These are phyloP conservation scores for Rhizopogon rudus DNA, from an alignment of 768 basidiomycete genomes.

Conservation along the genomic window DNA sequence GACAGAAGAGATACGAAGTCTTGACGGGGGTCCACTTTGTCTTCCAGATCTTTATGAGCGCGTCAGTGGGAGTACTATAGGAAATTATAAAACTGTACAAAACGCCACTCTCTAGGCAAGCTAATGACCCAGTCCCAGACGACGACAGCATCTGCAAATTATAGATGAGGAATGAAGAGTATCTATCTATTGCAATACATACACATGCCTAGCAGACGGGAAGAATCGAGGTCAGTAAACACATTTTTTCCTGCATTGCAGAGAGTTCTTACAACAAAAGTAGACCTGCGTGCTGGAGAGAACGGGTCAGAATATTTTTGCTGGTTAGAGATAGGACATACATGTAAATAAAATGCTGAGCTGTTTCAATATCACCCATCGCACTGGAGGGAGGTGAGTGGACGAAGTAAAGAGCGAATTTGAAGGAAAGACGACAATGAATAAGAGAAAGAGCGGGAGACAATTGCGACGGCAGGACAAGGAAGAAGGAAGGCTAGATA, in stretches of 20 bases:
- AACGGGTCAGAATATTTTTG: conserved; percentile 9
- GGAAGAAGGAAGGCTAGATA: conserved; percentile 13
- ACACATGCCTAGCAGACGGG: conserved; percentile 60
- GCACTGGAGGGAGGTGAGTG: conserved; percentile 11
- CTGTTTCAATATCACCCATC: conserved; percentile 48
- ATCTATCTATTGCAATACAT: conserved; percentile 25
- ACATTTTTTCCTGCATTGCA: background rate
- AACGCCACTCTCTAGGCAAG: conserved; percentile 71
- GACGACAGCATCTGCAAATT: conserved; percentile 62
- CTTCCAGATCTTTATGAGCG: conserved; percentile 60
- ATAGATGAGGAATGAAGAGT: conserved; percentile 1
- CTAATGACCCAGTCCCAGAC: conserved; percentile 85
- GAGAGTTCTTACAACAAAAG: conserved; percentile 66
- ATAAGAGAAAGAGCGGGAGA: background rate
- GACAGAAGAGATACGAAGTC: conserved; percentile 77
- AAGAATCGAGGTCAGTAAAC: conserved; percentile 26
- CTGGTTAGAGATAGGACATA: conserved; percentile 20
- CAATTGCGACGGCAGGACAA: conserved; percentile 13
- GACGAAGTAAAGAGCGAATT: conserved; percentile 7
- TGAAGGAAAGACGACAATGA: conserved; percentile 5
- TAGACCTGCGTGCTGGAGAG: conserved; percentile 57
- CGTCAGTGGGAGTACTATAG: background rate
- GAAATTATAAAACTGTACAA: conserved; percentile 39
- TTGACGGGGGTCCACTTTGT: conserved; percentile 84
- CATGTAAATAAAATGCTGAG: conserved; percentile 77